Conservation (phyloP, 345 rosid genomes). For the Eucalyptus tenuipes region DNA sequence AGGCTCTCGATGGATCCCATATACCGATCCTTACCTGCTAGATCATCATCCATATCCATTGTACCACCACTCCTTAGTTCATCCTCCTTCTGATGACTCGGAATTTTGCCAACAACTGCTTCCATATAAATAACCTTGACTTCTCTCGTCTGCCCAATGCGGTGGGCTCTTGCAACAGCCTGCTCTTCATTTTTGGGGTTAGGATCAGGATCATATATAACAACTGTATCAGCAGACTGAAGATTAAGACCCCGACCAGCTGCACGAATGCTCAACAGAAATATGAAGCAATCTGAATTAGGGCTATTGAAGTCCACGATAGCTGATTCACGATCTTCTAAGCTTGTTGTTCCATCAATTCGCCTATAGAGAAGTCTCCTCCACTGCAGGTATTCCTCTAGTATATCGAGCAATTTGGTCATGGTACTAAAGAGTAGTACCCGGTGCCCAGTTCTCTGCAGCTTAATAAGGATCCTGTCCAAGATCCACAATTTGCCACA, state of each 20-base stretch:
- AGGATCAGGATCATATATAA: conserved; percentile 99
- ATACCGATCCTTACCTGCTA: conserved; percentile 96
- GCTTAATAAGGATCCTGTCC: conserved; percentile 90
- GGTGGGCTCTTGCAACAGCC: conserved; percentile 99
- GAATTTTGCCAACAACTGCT: conserved; percentile 87
- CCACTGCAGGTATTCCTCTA: conserved; percentile 99
- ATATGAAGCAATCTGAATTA: conserved; percentile 83
- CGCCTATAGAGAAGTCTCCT: conserved; percentile 78
- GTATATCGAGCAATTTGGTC: conserved; percentile 96
- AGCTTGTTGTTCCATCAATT: conserved; percentile 98
- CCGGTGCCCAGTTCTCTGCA: conserved; percentile 90
- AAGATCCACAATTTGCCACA: conserved; percentile 97
- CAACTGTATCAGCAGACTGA: conserved; percentile 97
- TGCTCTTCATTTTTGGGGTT: conserved; percentile 99
- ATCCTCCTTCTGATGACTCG: conserved; percentile 94
- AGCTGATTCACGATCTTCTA: conserved; percentile 99
- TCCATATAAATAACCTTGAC: conserved; percentile 99
- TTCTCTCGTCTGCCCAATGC: conserved; percentile 97
- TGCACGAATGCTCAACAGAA: conserved; percentile 96
- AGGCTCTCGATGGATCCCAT: conserved; percentile 98
- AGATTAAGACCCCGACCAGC: conserved; percentile 99
- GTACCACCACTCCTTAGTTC: conserved; percentile 82
- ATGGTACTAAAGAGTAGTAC: conserved; percentile 98
- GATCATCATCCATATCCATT: conserved; percentile 85
- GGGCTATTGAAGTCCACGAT: conserved; percentile 92